Evolutionary conservation across 1,284 basidiomycete species (phyloP).

Genomic region (Mycena sp.): DNA sequence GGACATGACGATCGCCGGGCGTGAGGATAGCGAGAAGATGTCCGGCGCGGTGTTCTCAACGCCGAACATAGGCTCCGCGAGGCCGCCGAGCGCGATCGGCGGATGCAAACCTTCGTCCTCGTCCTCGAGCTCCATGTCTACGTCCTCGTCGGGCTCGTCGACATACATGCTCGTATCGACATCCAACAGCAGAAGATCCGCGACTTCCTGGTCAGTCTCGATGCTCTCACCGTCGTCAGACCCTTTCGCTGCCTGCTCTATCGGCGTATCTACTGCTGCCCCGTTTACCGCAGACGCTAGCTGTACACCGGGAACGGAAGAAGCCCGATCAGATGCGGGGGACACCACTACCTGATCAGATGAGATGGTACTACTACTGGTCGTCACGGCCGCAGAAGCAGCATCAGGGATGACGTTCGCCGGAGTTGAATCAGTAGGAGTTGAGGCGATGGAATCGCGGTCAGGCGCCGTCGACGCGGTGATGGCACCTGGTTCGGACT

Average conservation of each 20-base stretch:
- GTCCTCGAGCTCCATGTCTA: slow-evolving; percentile 27
- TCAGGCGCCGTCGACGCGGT: not conserved
- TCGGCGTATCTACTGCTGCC: not conserved
- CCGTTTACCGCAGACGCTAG: not conserved
- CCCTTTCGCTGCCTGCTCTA: not conserved
- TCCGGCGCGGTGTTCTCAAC: slow-evolving; percentile 8
- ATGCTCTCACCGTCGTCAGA: slow-evolving; percentile 23
- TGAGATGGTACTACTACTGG: not conserved
- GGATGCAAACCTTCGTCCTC: slow-evolving; percentile 23
- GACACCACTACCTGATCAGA: no score
- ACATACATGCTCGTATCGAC: slow-evolving; percentile 22
- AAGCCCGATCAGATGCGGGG: no score
- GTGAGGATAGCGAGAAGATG: slow-evolving; percentile 23
- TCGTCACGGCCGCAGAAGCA: not conserved
- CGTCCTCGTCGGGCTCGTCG: slow-evolving; percentile 25
- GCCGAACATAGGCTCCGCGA: slow-evolving; percentile 20
- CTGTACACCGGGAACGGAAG: not conserved
- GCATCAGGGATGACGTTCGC: not conserved
- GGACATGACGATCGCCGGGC: slow-evolving; percentile 13
- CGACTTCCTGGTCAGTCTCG: slow-evolving; percentile 24
- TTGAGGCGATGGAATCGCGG: not conserved
- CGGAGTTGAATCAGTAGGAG: not conserved
- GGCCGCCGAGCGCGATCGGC: slow-evolving; percentile 21
- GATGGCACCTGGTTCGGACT: not conserved
- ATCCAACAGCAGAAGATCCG: slow-evolving; percentile 26